These are phyloP conservation scores for Russula abietina DNA, from an alignment of 768 basidiomycete genomes.

Conservation along the genomic window DNA sequence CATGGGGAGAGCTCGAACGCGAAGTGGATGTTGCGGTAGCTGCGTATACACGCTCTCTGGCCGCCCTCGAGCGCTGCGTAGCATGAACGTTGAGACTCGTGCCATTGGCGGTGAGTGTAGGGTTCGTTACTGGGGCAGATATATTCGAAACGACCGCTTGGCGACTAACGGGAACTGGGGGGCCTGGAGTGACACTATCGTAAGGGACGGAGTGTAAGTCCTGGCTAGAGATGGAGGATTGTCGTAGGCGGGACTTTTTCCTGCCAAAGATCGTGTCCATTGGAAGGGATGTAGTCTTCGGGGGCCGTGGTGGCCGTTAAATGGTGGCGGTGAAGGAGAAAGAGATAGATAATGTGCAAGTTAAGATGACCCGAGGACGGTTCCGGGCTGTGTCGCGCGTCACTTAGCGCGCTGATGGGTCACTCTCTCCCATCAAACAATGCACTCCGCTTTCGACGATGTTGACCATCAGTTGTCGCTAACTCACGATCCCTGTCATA, in stretches of 20 bases:
- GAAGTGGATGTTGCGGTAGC: conserved; percentile 30
- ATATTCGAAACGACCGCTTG: conserved; percentile 36
- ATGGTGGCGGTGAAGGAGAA: background rate
- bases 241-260: conserved; percentile 49
- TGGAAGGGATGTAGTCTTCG: background rate
- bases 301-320: background rate
- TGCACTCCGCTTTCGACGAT: background rate
- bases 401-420: background rate
- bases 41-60: conserved; percentile 51
- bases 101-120: conserved; percentile 64
- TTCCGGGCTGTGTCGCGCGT: background rate
- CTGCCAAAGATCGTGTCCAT: conserved; percentile 69
- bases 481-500: background rate
- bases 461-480: background rate
- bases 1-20: conserved; percentile 47
- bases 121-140: conserved; percentile 81
- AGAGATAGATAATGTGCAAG: background rate
- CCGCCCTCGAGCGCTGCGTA: conserved; percentile 44
- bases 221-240: conserved; percentile 53
- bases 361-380: background rate
- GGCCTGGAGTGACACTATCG: conserved; percentile 55
- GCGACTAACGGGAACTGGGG: conserved; percentile 50
- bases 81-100: conserved; percentile 64
- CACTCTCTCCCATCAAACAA: background rate
- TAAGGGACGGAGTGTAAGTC: conserved; percentile 69